A percentile compares a stretch with the other conserved stretches of the same genome.
Conservation (phyloP, 257 asterid genomes). For the Solanum okadae region DNA sequence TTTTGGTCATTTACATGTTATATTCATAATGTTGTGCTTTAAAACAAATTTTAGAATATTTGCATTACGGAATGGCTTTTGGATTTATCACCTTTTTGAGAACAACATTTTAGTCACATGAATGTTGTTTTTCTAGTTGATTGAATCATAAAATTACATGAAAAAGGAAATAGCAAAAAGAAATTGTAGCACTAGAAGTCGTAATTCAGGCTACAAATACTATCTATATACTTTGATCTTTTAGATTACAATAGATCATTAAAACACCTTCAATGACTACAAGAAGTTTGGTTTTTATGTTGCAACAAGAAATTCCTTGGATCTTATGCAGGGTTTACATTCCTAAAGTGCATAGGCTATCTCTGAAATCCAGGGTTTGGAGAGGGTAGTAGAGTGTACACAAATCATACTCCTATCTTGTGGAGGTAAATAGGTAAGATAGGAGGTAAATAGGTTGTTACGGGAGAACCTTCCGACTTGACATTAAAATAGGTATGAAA, state of each 20-base stretch:
- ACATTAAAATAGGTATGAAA: no score
- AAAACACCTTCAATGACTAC: not conserved
- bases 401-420: no score
- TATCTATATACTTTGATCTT: not conserved
- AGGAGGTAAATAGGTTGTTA: no score
- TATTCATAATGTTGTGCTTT: not conserved
- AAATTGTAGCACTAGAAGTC: not conserved
- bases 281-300: not conserved
- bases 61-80: not conserved
- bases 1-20: not conserved
- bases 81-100: not conserved
- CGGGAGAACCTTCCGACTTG: no score
- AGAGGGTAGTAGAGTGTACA: no score
- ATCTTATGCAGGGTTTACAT: no score
- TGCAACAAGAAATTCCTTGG: not conserved
- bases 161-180: not conserved
- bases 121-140: no score
- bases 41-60: not conserved
- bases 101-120: not conserved
- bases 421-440: no score
- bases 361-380: no score
- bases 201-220: not conserved
- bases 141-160: not conserved
- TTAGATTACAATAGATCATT: not conserved
- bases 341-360: no score